These are phyloP conservation scores for Pseudomonodictys pantanalensis DNA, from an alignment of 495 filamentous ascomycete genomes.

Conservation along the genomic window DNA sequence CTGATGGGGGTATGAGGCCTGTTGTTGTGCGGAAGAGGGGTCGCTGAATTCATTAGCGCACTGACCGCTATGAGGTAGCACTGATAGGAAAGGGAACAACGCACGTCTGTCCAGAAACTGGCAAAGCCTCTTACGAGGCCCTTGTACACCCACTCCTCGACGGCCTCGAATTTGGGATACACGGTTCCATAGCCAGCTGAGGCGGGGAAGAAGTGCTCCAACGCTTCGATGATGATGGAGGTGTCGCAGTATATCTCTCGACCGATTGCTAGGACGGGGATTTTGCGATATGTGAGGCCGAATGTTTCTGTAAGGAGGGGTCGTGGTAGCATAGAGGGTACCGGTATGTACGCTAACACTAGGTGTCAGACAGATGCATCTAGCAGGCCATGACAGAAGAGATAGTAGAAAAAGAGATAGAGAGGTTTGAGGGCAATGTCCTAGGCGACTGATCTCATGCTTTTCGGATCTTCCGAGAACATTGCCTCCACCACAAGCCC, in stretches of 20 bases:
- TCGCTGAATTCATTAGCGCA: background rate
- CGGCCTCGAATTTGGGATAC: constrained; percentile 12
- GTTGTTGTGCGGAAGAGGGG: constrained; percentile 38
- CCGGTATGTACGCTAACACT: constrained; percentile 28
- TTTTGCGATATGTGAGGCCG: constrained; percentile 39
- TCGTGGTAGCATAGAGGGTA: constrained; percentile 37
- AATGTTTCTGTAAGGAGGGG: constrained; percentile 34
- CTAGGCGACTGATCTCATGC: too few relatives aligned
- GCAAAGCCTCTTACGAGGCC: constrained; percentile 24
- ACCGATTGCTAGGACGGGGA: constrained; percentile 39
- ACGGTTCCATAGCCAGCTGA: constrained; percentile 1
- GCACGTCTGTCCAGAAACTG: constrained; percentile 24
- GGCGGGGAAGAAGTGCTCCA: constrained; percentile 32
- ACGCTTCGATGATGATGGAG: constrained; percentile 36
- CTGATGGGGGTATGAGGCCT: constrained; percentile 36
- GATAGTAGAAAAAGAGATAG: background rate
- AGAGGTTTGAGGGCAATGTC: too few relatives aligned
- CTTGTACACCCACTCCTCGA: constrained; percentile 5
- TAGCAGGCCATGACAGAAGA: background rate
- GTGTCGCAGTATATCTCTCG: constrained; percentile 41
- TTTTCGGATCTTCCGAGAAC: too few relatives aligned
- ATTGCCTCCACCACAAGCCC: too few relatives aligned
- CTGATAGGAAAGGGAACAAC: background rate
- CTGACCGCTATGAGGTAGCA: too few relatives aligned
- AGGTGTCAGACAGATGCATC: background rate